Evolutionary conservation across 208 protist species (phyloP), one percentile per base, ranked within the genome.

Genomic region (Wallacemonas sp.): DNA sequence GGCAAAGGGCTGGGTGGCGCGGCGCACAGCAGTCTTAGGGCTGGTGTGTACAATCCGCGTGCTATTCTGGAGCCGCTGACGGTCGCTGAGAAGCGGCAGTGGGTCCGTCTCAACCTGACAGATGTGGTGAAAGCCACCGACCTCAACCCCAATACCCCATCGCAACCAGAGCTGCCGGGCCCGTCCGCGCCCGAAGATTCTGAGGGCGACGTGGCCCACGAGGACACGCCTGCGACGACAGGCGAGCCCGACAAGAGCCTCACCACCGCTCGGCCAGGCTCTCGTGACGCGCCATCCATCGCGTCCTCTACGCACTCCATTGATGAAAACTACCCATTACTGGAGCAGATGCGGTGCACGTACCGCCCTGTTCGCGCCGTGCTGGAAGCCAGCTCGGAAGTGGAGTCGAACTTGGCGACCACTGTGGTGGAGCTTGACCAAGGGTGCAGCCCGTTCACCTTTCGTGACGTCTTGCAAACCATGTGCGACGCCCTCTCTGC

Each of bases 1-100:
- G 90, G 86, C 15, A 88, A 81, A 56, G 90, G 90, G 17, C 69
- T 95, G 17, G 90, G 90, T 44, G 55, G 56, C 17, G 45, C 36
- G 0, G 90, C 90, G 1, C 73, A 86, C 34, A 33, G 62, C 39
- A 88, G 80, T 11, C 66, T 95, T 21, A 65, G 75, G 11, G 68
- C 75, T 0, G 84, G 80, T 36, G 17, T 72, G 46, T 95, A 95
- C 63, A 70, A 66, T 36, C 90, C 90, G 8, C 77, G 72, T 15
- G 82, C 77, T 33, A 82, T 79, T 19, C 62, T 95, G 21, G 60
- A 75, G 22, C 70, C 78, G 0, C 62, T 83, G 14, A 73, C 54
- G 31, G 49, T 75, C 21, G 74, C 62, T n/a, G 73, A 86, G 42
- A 73, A 68, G 64, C 45, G 55, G 11, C 47, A 79, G 38, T 80